phyloP scores from a whole-genome alignment of 176 grass and related monocot species.

The Themeda triandra region DNA sequence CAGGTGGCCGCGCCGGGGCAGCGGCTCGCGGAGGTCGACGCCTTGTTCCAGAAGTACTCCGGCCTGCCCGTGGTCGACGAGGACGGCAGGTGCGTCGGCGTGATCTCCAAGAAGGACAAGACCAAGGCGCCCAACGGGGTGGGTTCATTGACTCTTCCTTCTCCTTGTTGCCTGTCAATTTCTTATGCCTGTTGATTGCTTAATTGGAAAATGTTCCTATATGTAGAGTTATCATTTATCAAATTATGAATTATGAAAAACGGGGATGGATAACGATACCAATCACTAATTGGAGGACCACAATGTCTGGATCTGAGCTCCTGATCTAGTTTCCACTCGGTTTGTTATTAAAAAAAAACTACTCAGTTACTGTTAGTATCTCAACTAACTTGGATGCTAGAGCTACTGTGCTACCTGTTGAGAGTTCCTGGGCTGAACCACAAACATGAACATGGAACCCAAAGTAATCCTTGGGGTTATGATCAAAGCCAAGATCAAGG shows the following conservation, averaged over 20 bases:
- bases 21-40: constrained; percentile 50
- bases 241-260: background rate
- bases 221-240: background rate
- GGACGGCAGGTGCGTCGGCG: constrained; percentile 57
- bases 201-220: background rate
- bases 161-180: background rate
- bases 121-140: constrained; percentile 55
- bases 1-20: constrained; percentile 44
- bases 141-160: background rate
- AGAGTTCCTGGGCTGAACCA: background rate
- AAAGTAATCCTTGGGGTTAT: background rate
- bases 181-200: background rate
- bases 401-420: too few relatives aligned
- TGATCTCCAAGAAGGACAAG: constrained; percentile 74
- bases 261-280: background rate
- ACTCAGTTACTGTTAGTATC: too few relatives aligned
- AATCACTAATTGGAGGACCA: background rate
- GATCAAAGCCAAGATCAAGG: background rate
- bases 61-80: constrained; percentile 62
- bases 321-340: too few relatives aligned
- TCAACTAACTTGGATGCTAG: too few relatives aligned
- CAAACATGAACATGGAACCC: background rate
- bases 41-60: constrained; percentile 43
- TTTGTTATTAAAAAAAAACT: too few relatives aligned
- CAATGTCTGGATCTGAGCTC: too few relatives aligned